Evolutionary conservation across 495 filamentous ascomycete genomes (phyloP).

Genomic region (Mytilinidion resinicola): DNA sequence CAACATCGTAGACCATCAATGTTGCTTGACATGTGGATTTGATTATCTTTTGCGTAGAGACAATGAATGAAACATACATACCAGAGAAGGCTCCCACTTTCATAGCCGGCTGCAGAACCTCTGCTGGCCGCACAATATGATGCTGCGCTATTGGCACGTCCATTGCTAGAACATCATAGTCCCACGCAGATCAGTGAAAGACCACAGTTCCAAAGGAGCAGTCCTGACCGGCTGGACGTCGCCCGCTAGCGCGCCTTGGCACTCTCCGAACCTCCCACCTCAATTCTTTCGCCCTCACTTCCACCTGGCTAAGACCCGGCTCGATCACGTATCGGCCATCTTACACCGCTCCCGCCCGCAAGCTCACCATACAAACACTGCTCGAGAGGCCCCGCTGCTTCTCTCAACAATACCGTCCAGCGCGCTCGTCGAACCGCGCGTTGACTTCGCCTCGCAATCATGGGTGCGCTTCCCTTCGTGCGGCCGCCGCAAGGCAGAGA

Average conservation of each 20-base stretch:
- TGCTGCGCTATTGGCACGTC: background rate
- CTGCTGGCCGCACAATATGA: background rate
- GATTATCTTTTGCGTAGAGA: too few relatives aligned
- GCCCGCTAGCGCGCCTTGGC: too few relatives aligned
- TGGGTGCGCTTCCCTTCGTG: conserved; percentile 34
- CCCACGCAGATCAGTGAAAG: too few relatives aligned
- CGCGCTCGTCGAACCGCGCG: conserved; percentile 29
- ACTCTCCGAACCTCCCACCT: background rate
- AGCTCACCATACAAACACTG: conserved; percentile 5
- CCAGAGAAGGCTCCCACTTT: conserved; percentile 8
- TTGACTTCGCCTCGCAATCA: conserved; percentile 35
- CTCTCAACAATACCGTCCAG: conserved; percentile 20
- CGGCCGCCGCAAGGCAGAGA: conserved; percentile 13
- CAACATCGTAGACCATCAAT: too few relatives aligned
- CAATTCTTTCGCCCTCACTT: conserved; percentile 1
- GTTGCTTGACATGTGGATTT: too few relatives aligned
- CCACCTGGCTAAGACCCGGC: conserved; percentile 1
- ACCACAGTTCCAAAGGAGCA: too few relatives aligned
- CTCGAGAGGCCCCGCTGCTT: conserved; percentile 6
- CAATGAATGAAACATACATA: background rate
- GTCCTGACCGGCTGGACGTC: too few relatives aligned
- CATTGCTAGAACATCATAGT: background rate
- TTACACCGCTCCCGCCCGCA: background rate
- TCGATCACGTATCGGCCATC: conserved; percentile 3
- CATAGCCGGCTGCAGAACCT: conserved; percentile 4